Base-by-base conservation (phyloP, 208 protist species). In the Giardia duodenalis region DNA sequence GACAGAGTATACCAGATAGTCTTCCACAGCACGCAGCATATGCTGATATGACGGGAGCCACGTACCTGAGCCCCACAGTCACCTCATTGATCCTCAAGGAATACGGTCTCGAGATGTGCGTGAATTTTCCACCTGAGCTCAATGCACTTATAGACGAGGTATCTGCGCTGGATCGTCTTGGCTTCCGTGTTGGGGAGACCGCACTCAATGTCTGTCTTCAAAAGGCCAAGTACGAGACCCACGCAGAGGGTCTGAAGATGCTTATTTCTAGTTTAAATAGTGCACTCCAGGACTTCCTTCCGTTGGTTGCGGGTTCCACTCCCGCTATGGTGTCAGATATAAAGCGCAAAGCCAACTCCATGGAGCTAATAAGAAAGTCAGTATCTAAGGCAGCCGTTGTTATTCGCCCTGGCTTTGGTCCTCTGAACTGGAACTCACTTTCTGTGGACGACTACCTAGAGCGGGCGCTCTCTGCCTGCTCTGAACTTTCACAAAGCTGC, bases 361-460 rank as follows among this genome's bases (percentile, higher is more conserved):
- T 57, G 2, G 47, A 0, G 30, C n/a, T 39, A 57, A 44, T 57
- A 0, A 0, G 47, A 2, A 89, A 89, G 43, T 76, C 46, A 67
- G 90, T 92, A 4, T 30, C 1, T 43, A 86, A 87, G 44, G 0
- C 2, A 4, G 46, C 90, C 48, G 19, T 30, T 0, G 46, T 48
- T 43, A 92, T 87, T 0, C 19, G n/a, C 0, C 39, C 0, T 44
- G 92, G 92, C 19, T 92, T 76, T 57, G 48, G 67, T n/a, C 48
- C 42, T 43, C 45, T 92, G 39, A 92, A 92, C 67, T 93, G 92
- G 92, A 90, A 44, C 45, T 93, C 92, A 0, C 30, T 93, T 0
- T 93, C 76, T 19, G 39, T 93, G 2, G 1, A 67, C 19, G 67
- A 46, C 22, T 93, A 67, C 44, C 19, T 93, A 10, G 76, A 90